Conservation (phyloP, 345 rosid genomes). For the Arabidopsis thaliana region TAIR10.1 NC_003076.8:15947001-15947500, state of each 20-base stretch:
- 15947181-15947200: constrained; percentile 52
- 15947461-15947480: constrained; percentile 87
- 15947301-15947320: constrained; percentile 89
- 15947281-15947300: constrained; percentile 56
- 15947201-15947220: constrained; percentile 65
- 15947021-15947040: constrained; percentile 37
- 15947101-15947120: constrained; percentile 24
- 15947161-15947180: constrained; percentile 30
- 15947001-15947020: constrained; percentile 42
- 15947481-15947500: constrained; percentile 76
- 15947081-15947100: constrained; percentile 33
- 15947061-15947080: constrained; percentile 36
- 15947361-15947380: constrained; percentile 54
- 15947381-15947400: constrained; percentile 63
- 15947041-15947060: constrained; percentile 34
- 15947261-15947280: constrained; percentile 56
- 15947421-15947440: constrained; percentile 69
- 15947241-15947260: constrained; percentile 49
- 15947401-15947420: constrained; percentile 50
- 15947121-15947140: constrained; percentile 14
- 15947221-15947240: constrained; percentile 45
- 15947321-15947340: constrained; percentile 89
- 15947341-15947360: constrained; percentile 82
- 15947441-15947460: constrained; percentile 73
- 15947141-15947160: constrained; percentile 34